Conservation (phyloP, 1,139 yeast species). For the Geotrichum aggregatum region DNA sequence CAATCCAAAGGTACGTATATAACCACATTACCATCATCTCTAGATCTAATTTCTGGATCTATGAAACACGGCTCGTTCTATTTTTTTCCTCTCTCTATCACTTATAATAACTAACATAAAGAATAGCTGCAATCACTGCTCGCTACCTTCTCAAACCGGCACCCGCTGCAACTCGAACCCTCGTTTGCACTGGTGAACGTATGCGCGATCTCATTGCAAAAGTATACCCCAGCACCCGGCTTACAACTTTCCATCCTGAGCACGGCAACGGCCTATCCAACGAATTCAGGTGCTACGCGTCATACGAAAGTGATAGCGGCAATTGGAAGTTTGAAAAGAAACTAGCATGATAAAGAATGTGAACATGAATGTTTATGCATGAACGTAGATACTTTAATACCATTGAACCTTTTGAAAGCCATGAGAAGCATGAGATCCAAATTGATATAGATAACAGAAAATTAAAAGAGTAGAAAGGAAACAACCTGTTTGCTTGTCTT, state of each 20-base stretch:
- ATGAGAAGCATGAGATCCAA: too few species aligned
- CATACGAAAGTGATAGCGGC: conserved; percentile 51
- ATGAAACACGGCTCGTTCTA: too few species aligned
- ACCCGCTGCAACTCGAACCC: conserved; percentile 37
- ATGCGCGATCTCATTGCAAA: conserved; percentile 59
- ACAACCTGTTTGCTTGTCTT: too few species aligned
- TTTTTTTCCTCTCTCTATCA: background rate
- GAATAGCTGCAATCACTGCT: conserved; percentile 57
- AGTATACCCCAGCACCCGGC: conserved; percentile 59
- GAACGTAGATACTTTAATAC: too few species aligned
- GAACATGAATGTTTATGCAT: too few species aligned
- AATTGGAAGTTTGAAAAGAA: conserved; percentile 44
- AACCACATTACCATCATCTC: too few species aligned
- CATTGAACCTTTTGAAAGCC: too few species aligned
- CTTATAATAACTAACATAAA: background rate
- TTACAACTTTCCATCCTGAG: conserved; percentile 69
- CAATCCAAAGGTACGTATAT: conserved; percentile 51
- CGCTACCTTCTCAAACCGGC: conserved; percentile 48
- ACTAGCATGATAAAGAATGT: background rate
- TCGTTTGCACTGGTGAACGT: conserved; percentile 85
- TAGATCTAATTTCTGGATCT: too few species aligned
- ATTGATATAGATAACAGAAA: too few species aligned
- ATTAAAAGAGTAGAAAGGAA: too few species aligned
- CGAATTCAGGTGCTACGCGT: conserved; percentile 82
- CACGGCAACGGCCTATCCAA: conserved; percentile 83